A percentile compares a stretch with the other conserved stretches of the same genome.
These are phyloP conservation scores for Camellia lanceoleosa DNA, from an alignment of 148 eudicot species.

Conservation along the genomic window DNA sequence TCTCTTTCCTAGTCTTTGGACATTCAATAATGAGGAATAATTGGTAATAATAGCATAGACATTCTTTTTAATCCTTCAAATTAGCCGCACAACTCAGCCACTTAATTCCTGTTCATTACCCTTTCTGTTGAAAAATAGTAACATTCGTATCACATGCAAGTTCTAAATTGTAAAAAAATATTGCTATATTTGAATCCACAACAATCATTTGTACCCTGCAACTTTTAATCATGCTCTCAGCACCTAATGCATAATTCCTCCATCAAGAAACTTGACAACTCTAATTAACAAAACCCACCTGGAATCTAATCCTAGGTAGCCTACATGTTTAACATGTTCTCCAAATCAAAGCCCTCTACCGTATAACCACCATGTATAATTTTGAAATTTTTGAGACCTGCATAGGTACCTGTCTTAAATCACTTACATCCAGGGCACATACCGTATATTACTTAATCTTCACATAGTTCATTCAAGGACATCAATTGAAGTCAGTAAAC, in stretches of 20 bases:
- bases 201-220: not conserved
- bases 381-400: not conserved
- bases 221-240: not conserved
- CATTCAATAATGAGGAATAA: not conserved
- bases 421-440: not conserved
- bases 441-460: not conserved
- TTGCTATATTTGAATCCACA: not conserved
- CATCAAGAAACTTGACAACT: not conserved
- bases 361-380: not conserved
- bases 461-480: not conserved
- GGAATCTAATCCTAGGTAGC: not conserved
- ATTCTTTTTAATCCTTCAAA: not conserved
- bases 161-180: no score
- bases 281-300: not conserved
- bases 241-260: not conserved
- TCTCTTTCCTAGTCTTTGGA: not conserved
- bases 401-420: not conserved
- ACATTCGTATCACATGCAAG: no score
- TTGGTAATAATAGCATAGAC: not conserved
- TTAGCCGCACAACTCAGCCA: not conserved
- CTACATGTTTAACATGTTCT: not conserved
- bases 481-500: not conserved
- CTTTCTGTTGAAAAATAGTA: no score
- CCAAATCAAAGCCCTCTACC: not conserved
- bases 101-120: not conserved